Base-by-base conservation (phyloP, 2,329 filamentous ascomycete genomes). In the Xylariaceae sp. region DNA sequence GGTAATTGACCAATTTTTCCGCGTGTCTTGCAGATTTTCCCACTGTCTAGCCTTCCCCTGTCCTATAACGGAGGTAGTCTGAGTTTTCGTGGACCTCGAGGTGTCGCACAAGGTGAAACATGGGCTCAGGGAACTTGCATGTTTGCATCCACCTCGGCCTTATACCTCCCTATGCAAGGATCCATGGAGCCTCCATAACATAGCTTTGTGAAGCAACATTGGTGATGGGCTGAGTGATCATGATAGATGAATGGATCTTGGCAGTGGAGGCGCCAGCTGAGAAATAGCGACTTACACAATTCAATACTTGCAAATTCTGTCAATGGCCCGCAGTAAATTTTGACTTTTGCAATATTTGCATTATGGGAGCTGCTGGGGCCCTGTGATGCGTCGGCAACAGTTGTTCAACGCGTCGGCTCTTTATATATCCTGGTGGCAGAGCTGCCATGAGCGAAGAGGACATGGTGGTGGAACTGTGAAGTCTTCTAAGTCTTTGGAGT, bases 1-100 rank as follows among this genome's bases (percentile, higher is more conserved):
- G 58, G 60, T 63, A 63, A 66, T 63, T 65, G 59, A 54, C 50
- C 55, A 60, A 56, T 61, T 60, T 60, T 63, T 53, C 65, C 61
- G 65, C 54, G 51, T 64, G 65, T 66, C 57, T 66, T 56, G 63
- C 58, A 56, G 53, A 39, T 33, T 59, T 53, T 53, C 50, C 53
- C 59, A 48, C 47, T 56, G 52, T 60, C 51, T 56, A 57, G 58
- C 36, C 49, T 42, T 53, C 40, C 47, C 40, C 47, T 53, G 47
- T 44, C 43, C 51, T 51, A 46, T 56, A 48, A 42, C 34, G 50
- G 54, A 55, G 42, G 38, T 9, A 49, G 48, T 43, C 49, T 53
- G 47, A 48, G 53, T 28, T 28, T 60, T 56, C 46, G 45, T 56
- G 48, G 42, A 48, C 51, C 45, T 56, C 48, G 43, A 50, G 41